These are phyloP conservation scores for Cicer pinnatifidum DNA, from an alignment of 306 rosid genomes.

Conservation along the genomic window DNA sequence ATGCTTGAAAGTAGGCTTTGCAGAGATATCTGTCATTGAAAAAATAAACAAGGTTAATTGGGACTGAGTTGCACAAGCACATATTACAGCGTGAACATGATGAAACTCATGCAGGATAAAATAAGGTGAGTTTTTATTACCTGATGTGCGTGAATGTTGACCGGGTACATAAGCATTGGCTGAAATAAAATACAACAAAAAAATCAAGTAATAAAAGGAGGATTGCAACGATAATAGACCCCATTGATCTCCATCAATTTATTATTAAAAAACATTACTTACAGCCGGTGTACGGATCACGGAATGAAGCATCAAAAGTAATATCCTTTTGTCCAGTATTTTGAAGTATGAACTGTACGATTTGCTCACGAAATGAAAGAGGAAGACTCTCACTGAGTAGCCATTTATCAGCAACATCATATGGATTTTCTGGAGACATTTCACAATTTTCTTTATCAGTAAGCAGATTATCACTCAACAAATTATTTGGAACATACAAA, in stretches of 20 bases:
- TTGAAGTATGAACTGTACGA: conserved; percentile 91
- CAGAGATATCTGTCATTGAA: conserved; percentile 56
- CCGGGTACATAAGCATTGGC: conserved; percentile 91
- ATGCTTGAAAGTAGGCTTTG: conserved; percentile 81
- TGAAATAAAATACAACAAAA: conserved; percentile 45
- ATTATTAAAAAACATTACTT: conserved; percentile 47
- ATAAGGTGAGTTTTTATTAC: conserved; percentile 50
- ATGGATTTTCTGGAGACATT: conserved; percentile 74
- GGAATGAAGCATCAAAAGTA: conserved; percentile 75
- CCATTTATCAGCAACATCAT: conserved; percentile 92
- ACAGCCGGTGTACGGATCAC: conserved; percentile 94
- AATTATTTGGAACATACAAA: conserved; percentile 22
- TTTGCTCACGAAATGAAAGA: conserved; percentile 87
- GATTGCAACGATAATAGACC: conserved; percentile 29
- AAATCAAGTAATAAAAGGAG: conserved; percentile 40
- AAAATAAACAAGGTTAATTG: conserved; percentile 11
- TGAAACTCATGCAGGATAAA: conserved; percentile 29
- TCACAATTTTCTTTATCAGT: conserved; percentile 31
- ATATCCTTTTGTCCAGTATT: conserved; percentile 80
- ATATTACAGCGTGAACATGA: conserved; percentile 27
- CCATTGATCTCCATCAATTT: conserved; percentile 27
- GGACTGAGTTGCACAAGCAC: conserved; percentile 37
- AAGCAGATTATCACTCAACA: conserved; percentile 33
- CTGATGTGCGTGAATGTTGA: conserved; percentile 63
- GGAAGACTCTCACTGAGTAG: conserved; percentile 90